phyloP scores from a whole-genome alignment of 2,329 filamentous ascomycete genomes.

The Fusarium secorum region DNA sequence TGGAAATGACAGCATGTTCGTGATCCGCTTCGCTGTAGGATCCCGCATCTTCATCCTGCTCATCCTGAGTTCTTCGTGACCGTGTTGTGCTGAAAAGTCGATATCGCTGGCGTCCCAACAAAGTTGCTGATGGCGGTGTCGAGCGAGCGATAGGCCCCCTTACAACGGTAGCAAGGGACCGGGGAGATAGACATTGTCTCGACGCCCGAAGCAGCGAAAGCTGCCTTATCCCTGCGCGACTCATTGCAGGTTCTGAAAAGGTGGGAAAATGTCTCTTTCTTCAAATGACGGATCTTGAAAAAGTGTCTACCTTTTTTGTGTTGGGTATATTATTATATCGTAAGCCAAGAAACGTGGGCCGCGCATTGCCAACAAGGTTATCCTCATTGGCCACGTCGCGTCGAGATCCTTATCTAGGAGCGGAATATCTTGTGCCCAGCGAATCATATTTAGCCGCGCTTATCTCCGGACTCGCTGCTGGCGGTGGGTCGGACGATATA shows the following conservation, averaged over 20 bases:
- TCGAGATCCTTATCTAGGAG: conserved; percentile 5
- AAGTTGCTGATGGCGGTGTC: neutral
- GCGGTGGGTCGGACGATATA: conserved; percentile 18
- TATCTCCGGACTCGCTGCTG: conserved; percentile 14
- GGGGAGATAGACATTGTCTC: conserved; percentile 20
- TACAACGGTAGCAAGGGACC: conserved; percentile 16
- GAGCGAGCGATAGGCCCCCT: conserved; percentile 20
- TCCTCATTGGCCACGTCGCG: conserved; percentile 12
- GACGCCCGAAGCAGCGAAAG: conserved; percentile 30
- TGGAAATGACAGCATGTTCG: conserved; percentile 61
- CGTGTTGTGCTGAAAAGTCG: conserved; percentile 24
- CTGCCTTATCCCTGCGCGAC: conserved; percentile 28
- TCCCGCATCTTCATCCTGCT: conserved; percentile 44
- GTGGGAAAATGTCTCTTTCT: neutral
- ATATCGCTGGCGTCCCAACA: neutral
- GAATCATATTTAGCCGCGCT: neutral
- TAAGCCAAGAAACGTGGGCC: conserved; percentile 4
- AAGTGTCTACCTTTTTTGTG: neutral
- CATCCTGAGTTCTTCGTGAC: neutral
- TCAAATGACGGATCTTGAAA: neutral
- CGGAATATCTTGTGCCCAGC: conserved; percentile 22
- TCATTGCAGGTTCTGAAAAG: conserved; percentile 6
- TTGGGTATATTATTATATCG: conserved; percentile 11
- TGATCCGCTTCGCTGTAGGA: conserved; percentile 58
- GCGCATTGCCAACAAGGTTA: conserved; percentile 20